Conservation (phyloP, 2,329 filamentous ascomycete species). For the Penicillium corylophilum region DNA sequence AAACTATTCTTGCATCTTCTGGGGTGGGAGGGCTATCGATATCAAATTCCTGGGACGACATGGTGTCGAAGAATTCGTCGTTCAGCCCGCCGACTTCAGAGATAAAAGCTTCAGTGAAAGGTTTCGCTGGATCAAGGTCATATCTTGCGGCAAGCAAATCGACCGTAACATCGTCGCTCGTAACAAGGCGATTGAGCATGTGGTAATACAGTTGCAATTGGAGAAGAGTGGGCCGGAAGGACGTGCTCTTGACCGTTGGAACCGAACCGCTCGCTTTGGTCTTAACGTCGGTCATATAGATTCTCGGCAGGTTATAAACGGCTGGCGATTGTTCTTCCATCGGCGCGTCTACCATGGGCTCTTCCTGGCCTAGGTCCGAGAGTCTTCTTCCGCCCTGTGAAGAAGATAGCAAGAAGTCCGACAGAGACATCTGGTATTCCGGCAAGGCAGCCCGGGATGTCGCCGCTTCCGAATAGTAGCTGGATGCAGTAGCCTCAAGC, state of each 20-base stretch:
- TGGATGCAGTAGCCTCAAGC: conserved; percentile 61
- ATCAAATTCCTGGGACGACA: conserved; percentile 34
- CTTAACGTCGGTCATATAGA: conserved; percentile 89
- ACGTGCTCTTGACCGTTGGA: conserved; percentile 59
- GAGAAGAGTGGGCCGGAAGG: conserved; percentile 73
- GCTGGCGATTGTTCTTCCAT: conserved; percentile 15
- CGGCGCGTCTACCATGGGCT: conserved; percentile 7
- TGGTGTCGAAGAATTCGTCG: conserved; percentile 60
- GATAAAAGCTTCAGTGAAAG: conserved; percentile 78
- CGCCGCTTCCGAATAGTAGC: conserved; percentile 39
- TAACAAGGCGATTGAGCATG: conserved; percentile 70
- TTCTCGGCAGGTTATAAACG: conserved; percentile 32
- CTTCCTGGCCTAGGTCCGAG: conserved; percentile 26
- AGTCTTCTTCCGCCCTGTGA: conserved; percentile 37
- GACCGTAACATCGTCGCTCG: conserved; percentile 68
- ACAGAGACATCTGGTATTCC: conserved; percentile 47
- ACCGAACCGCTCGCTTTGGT: conserved; percentile 65
- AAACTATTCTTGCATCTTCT: conserved; percentile 21
- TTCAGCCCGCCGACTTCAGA: conserved; percentile 70
- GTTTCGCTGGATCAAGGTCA: conserved; percentile 59
- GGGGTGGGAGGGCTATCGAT: conserved; percentile 24
- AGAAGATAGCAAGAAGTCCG: conserved; percentile 44
- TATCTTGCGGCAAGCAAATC: conserved; percentile 69
- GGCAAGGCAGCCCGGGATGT: conserved; percentile 37
- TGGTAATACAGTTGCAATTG: conserved; percentile 89